These are phyloP conservation scores for Gymnopilus dilepis DNA, from an alignment of 768 basidiomycete species.

Conservation along the genomic window DNA sequence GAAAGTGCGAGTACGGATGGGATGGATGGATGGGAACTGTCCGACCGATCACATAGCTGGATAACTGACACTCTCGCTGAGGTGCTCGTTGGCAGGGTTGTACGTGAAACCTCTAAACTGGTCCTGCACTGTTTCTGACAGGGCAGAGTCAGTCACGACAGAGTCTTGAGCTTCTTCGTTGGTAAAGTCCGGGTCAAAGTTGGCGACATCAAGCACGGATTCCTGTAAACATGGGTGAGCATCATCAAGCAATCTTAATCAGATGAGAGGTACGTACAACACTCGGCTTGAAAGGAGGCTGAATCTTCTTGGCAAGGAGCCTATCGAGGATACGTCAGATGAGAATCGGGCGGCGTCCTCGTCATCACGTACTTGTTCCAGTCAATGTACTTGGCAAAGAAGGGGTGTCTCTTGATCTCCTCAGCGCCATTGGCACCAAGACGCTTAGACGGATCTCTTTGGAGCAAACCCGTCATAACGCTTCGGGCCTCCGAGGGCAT, in stretches of 20 bases:
- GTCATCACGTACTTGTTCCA: constrained; percentile 69
- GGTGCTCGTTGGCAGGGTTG: constrained; percentile 83
- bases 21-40: not conserved
- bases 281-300: constrained; percentile 96
- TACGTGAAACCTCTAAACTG: constrained; percentile 94
- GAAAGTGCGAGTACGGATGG: not conserved
- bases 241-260: not conserved
- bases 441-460: constrained; percentile 84
- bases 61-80: constrained; percentile 84
- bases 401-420: constrained; percentile 94
- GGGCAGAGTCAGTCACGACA: constrained; percentile 89
- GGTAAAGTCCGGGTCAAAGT: constrained; percentile 98
- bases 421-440: constrained; percentile 94
- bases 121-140: constrained; percentile 96
- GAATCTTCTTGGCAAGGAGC: constrained; percentile 91
- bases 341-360: not conserved
- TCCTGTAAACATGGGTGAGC: constrained; percentile 52
- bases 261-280: constrained; percentile 62
- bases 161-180: constrained; percentile 95
- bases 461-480: constrained; percentile 86
- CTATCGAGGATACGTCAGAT: constrained; percentile 35
- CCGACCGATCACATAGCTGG: constrained; percentile 42
- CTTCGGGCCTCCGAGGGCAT: constrained; percentile 88
- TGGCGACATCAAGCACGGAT: constrained; percentile 91
- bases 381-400: constrained; percentile 93